Evolutionary conservation across 805 yeast species (phyloP).

Genomic region (Sugiyamaella floridensis): DNA sequence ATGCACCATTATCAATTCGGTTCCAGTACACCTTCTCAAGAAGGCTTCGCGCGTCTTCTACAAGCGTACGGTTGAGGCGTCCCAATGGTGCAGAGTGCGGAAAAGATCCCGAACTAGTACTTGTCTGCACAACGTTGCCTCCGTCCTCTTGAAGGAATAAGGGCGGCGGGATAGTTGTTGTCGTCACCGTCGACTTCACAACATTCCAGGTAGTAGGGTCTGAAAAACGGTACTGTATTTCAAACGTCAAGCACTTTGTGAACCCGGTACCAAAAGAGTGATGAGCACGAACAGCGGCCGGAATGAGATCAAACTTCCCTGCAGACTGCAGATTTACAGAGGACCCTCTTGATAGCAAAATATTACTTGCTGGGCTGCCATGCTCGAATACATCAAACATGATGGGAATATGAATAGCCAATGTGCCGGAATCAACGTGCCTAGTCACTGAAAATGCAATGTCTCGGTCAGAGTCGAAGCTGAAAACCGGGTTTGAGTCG

Average conservation of each 20-base stretch:
- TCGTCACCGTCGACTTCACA: background rate
- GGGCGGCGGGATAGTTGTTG: background rate
- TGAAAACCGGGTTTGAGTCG: background rate
- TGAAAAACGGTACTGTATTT: constrained; percentile 7
- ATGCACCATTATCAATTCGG: constrained; percentile 11
- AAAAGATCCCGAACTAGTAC: background rate
- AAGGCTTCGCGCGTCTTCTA: background rate
- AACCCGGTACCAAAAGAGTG: background rate
- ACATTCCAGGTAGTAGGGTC: background rate
- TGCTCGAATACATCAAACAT: background rate
- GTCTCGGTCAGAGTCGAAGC: constrained; percentile 1
- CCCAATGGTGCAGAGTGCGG: background rate
- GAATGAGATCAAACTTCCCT: background rate
- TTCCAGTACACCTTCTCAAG: constrained; percentile 9
- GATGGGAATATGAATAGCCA: constrained; percentile 15
- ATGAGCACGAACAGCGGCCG: background rate
- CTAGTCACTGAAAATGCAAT: constrained; percentile 11
- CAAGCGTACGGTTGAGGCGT: background rate
- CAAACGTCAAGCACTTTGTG: constrained; percentile 10
- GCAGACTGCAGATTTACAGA: background rate
- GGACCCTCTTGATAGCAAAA: background rate
- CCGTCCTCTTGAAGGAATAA: background rate
- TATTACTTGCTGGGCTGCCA: background rate
- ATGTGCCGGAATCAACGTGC: constrained; percentile 1
- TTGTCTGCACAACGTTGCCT: background rate